A percentile compares a stretch with the other conserved stretches of the same genome.
Conservation (phyloP, 2,329 filamentous ascomycete genomes). For the Grosmannia huntii region DNA sequence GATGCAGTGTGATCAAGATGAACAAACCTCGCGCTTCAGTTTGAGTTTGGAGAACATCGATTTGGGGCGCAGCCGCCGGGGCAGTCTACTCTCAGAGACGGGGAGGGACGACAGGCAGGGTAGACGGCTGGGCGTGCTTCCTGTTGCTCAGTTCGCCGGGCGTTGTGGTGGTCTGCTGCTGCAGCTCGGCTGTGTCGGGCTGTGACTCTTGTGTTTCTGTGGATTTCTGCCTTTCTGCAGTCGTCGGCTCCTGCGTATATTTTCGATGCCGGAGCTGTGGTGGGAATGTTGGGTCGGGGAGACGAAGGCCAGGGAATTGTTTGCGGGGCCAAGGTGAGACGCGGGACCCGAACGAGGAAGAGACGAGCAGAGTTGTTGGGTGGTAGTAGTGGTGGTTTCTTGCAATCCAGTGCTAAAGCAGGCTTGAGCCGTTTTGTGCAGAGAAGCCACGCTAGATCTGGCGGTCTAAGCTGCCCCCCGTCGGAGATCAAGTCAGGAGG, state of each 20-base stretch:
- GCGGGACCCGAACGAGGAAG: conserved; percentile 2
- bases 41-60: conserved; percentile 17
- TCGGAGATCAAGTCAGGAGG: too few species aligned
- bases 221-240: neutral
- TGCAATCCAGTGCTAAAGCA: too few species aligned
- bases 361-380: neutral
- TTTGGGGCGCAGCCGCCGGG: neutral
- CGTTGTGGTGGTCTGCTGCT: neutral
- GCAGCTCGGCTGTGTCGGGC: neutral
- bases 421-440: too few species aligned
- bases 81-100: neutral
- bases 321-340: conserved; percentile 9
- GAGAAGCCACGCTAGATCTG: too few species aligned
- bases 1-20: neutral
- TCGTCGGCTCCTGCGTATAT: neutral
- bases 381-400: too few species aligned
- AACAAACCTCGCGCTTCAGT: conserved; percentile 16
- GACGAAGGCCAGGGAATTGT: neutral
- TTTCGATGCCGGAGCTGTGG: neutral
- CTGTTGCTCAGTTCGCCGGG: neutral
- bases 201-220: neutral
- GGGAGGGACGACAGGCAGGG: neutral
- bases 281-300: neutral
- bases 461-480: too few species aligned
- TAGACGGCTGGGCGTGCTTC: neutral